Conservation (phyloP, 1,284 basidiomycete genomes). For the Ustilago loliicola region DNA sequence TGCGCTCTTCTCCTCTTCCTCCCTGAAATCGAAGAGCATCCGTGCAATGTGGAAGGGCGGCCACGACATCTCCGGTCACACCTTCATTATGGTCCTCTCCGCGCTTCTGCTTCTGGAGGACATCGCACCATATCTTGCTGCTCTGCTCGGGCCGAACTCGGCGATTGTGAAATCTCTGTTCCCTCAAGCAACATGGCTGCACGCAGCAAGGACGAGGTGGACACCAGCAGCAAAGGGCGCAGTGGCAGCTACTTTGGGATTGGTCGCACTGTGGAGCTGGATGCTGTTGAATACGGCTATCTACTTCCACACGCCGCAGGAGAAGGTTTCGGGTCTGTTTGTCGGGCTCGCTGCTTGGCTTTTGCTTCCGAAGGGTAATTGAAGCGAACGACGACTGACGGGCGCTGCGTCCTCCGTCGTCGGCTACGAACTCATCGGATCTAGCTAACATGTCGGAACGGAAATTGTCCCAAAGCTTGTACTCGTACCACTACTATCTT, state of each 20-base stretch:
- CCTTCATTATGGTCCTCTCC: conserved; percentile 90
- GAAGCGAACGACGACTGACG: neutral
- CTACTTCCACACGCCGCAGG: conserved; percentile 89
- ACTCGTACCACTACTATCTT: no score
- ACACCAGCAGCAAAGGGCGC: conserved; percentile 28
- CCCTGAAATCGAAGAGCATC: conserved; percentile 15
- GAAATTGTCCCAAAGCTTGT: no score
- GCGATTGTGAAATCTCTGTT: neutral
- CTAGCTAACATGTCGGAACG: no score
- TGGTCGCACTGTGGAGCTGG: conserved; percentile 81
- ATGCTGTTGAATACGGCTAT: conserved; percentile 84
- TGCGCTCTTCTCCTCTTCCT: conserved; percentile 23
- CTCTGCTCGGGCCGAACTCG: neutral
- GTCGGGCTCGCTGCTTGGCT: conserved; percentile 58
- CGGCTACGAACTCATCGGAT: no score
- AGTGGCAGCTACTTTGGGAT: conserved; percentile 69
- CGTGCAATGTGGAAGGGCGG: conserved; percentile 76
- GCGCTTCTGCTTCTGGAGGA: conserved; percentile 84
- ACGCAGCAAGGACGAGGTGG: conserved; percentile 8
- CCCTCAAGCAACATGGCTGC: neutral
- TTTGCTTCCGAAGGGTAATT: conserved; percentile 55
- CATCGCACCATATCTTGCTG: conserved; percentile 72
- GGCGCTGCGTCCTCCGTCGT: no score
- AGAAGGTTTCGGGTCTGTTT: conserved; percentile 84
- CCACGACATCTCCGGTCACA: conserved; percentile 93